These are phyloP conservation scores for Boletus reticuloceps DNA, from an alignment of 768 basidiomycete genomes.

Conservation along the genomic window DNA sequence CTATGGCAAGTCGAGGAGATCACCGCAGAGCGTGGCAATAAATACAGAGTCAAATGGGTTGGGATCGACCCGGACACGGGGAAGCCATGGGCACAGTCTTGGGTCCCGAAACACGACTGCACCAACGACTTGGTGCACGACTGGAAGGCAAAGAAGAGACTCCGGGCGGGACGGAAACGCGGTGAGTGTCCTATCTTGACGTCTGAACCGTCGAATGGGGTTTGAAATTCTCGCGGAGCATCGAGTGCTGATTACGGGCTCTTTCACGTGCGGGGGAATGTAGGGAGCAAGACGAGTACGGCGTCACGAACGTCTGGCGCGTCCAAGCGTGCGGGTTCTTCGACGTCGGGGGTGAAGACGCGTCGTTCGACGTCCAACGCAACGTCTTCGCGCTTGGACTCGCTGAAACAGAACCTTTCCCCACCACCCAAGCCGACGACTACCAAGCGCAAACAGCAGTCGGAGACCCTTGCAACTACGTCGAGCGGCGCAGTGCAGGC, in stretches of 20 bases:
- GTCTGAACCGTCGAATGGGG: not conserved
- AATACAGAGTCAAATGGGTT: constrained; percentile 68
- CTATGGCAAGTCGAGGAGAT: constrained; percentile 68
- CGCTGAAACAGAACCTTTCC: not conserved
- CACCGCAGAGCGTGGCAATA: constrained; percentile 47
- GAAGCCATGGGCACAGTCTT: constrained; percentile 65
- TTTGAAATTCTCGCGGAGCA: not conserved
- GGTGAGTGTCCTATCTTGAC: constrained; percentile 30
- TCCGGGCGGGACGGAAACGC: constrained; percentile 32
- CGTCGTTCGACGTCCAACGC: constrained; percentile 11
- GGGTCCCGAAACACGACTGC: constrained; percentile 68
- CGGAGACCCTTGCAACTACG: not conserved
- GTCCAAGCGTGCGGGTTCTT: constrained; percentile 12
- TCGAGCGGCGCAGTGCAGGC: not conserved
- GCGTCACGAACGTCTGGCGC: constrained; percentile 17
- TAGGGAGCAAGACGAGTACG: constrained; percentile 10
- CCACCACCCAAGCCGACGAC: not conserved
- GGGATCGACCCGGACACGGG: constrained; percentile 60
- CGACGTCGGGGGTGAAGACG: constrained; percentile 14
- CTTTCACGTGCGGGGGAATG: not conserved
- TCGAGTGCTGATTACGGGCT: not conserved
- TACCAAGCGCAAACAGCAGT: constrained; percentile 15
- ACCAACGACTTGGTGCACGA: constrained; percentile 58
- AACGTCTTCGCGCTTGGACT: constrained; percentile 7
- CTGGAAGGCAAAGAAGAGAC: constrained; percentile 53